Conservation (phyloP, 2,329 filamentous ascomycete genomes). For the Trichoderma afroharzianum region DNA sequence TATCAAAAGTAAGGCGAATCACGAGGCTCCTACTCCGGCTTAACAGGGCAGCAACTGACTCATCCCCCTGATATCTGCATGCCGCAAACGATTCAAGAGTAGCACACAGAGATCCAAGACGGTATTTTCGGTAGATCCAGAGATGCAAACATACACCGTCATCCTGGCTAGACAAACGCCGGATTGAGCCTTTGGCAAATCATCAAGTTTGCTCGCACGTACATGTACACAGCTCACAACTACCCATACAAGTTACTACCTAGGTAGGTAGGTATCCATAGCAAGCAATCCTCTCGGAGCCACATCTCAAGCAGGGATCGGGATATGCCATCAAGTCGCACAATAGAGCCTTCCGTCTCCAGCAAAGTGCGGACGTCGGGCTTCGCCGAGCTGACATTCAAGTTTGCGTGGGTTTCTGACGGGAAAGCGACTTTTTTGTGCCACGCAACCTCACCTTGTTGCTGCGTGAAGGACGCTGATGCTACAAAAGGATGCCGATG, state of each 20-base stretch:
- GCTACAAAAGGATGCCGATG: not conserved
- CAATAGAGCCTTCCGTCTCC: not conserved
- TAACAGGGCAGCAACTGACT: not conserved
- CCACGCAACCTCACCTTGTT: not conserved
- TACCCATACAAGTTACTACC: not conserved
- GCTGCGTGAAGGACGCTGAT: not conserved
- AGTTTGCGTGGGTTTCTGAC: not conserved
- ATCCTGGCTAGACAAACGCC: not conserved
- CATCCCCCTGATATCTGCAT: not conserved
- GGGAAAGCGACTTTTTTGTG: not conserved
- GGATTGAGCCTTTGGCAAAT: too few species aligned
- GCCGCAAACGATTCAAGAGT: not conserved
- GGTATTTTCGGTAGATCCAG: not conserved
- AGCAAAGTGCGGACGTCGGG: not conserved
- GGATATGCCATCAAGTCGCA: not conserved
- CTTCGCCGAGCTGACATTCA: not conserved
- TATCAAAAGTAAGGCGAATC: not conserved
- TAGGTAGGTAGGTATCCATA: too few species aligned
- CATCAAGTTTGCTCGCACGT: too few species aligned
- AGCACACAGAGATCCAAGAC: too few species aligned
- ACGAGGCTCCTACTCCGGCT: not conserved
- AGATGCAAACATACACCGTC: not conserved
- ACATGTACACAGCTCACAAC: not conserved
- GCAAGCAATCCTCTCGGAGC: not conserved
- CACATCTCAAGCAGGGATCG: not conserved